A percentile compares a stretch with the other conserved stretches of the same genome.
Conservation (phyloP, 192 early-diverging fungal species). For the Obelidium mucronatum region DNA sequence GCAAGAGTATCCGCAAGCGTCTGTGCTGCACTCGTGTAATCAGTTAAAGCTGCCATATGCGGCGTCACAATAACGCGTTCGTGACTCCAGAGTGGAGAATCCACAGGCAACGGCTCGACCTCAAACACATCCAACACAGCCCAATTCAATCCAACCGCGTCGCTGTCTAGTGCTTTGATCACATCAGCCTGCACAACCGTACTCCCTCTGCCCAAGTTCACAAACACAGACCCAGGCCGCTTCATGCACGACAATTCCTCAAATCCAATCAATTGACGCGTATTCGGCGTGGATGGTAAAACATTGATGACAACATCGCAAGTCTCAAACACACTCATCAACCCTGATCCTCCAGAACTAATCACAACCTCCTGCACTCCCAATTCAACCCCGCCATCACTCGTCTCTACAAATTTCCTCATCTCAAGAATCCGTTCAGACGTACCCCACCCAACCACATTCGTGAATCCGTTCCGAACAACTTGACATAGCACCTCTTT, state of each 20-base stretch:
- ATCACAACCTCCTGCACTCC: not conserved
- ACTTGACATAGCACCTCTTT: not conserved
- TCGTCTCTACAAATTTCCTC: not conserved
- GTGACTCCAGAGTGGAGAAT: conserved; percentile 19
- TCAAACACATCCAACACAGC: conserved; percentile 33
- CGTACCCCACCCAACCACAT: conserved; percentile 19
- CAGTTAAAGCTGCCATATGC: conserved; percentile 35
- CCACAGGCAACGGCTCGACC: conserved; percentile 19
- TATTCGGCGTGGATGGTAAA: not conserved
- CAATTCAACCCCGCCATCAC: not conserved
- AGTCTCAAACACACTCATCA: not conserved
- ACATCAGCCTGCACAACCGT: conserved; percentile 30
- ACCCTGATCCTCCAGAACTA: not conserved
- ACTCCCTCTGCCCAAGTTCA: conserved; percentile 30
- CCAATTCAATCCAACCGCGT: not conserved
- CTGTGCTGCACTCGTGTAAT: not conserved
- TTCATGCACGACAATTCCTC: conserved; percentile 9
- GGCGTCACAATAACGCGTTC: conserved; percentile 23
- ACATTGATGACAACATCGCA: not conserved
- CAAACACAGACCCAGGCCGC: not conserved
- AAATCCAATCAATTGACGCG: conserved; percentile 4
- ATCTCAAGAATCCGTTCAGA: conserved; percentile 7
- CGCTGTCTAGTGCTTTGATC: conserved; percentile 7
- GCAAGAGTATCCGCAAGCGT: not conserved
- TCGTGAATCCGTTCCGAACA: conserved; percentile 18